phyloP scores from a whole-genome alignment of 164 flowering plant species.

The Platanus orientalis region DNA sequence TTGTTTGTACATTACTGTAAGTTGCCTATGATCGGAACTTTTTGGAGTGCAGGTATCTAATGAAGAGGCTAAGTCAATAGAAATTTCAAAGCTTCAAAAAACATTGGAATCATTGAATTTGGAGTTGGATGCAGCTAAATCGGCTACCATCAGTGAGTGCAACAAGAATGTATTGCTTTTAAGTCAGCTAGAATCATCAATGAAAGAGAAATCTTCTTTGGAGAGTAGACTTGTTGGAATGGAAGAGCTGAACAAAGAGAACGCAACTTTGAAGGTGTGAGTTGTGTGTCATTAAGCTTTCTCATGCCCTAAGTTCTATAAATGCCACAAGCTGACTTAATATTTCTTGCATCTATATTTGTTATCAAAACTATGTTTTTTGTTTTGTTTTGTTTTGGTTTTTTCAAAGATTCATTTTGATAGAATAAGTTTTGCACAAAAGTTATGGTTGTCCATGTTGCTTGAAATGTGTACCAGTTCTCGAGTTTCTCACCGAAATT shows the following conservation, averaged over 20 bases:
- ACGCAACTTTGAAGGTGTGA: slow-evolving; percentile 56
- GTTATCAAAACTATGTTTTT: no score
- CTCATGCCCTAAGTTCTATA: not conserved
- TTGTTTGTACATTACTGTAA: not conserved
- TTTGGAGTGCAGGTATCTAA: slow-evolving; percentile 52
- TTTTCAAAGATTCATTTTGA: no score
- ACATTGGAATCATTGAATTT: slow-evolving; percentile 44
- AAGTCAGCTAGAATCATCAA: slow-evolving; percentile 56
- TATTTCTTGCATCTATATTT: no score
- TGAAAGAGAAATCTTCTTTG: slow-evolving; percentile 65
- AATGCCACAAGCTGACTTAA: not conserved
- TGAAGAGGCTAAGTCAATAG: slow-evolving; percentile 72
- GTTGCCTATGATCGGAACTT: not conserved
- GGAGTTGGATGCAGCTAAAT: slow-evolving; percentile 77
- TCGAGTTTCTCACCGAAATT: no score
- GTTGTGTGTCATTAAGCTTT: not conserved
- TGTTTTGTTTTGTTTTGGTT: no score
- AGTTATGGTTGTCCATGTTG: not conserved
- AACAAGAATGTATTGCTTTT: slow-evolving; percentile 59
- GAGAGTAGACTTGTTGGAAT: slow-evolving; percentile 47
- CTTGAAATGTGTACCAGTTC: not conserved
- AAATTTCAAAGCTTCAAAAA: slow-evolving; percentile 72
- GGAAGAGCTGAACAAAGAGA: slow-evolving; percentile 63
- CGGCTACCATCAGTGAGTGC: slow-evolving; percentile 54
- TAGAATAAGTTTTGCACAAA: no score